A percentile compares a stretch with the other conserved stretches of the same genome.
These are phyloP conservation scores for Tulasnella sp. DNA, from an alignment of 768 basidiomycete species.

Conservation along the genomic window DNA sequence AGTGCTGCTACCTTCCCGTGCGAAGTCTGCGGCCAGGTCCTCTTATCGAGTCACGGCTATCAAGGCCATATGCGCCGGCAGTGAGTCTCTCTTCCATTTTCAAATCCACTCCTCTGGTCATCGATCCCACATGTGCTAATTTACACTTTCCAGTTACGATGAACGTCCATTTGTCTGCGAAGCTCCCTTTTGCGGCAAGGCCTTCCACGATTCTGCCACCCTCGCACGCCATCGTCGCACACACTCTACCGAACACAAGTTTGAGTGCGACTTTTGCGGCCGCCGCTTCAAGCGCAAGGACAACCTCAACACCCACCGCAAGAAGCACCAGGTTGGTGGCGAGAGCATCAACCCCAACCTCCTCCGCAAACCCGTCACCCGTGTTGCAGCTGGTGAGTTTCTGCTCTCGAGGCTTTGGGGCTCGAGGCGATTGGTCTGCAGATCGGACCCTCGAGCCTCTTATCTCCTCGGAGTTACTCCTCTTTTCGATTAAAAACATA, in stretches of 20 bases:
- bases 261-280: conserved; percentile 16
- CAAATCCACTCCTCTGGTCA: neutral
- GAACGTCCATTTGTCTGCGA: conserved; percentile 19
- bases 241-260: conserved; percentile 29
- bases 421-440: too few relatives aligned
- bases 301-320: conserved; percentile 17
- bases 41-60: conserved; percentile 12
- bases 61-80: conserved; percentile 14
- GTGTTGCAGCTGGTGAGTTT: neutral
- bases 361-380: conserved; percentile 13
- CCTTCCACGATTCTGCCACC: conserved; percentile 84
- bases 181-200: conserved; percentile 37
- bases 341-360: conserved; percentile 16
- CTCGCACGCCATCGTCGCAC: conserved; percentile 84
- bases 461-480: neutral
- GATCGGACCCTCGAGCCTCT: too few relatives aligned
- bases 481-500: neutral
- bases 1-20: conserved; percentile 12
- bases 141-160: conserved; percentile 1
- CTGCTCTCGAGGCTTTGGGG: neutral
- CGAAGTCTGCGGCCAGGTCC: conserved; percentile 14
- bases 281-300: conserved; percentile 14
- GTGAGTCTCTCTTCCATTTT: neutral
- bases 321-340: conserved; percentile 16
- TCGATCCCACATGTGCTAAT: neutral